A percentile compares a stretch with the other conserved stretches of the same genome.
Evolutionary conservation across 768 basidiomycete species (phyloP).

Genomic region (Mycena rosella): DNA sequence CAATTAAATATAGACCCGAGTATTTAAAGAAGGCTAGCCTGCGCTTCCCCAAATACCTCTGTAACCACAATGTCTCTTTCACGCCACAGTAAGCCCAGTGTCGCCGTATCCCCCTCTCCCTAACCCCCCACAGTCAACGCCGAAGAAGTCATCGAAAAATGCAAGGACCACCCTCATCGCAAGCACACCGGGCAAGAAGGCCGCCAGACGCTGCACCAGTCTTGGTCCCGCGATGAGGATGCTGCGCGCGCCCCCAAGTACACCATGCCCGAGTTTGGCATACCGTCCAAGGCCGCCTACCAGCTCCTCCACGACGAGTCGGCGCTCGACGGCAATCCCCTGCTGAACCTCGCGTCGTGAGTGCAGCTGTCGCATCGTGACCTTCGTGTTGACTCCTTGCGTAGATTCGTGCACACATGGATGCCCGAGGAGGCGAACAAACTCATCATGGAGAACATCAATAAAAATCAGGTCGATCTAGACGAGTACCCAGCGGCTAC

Average conservation of each 20-base stretch:
- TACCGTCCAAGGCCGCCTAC: constrained; percentile 59
- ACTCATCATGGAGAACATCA: constrained; percentile 72
- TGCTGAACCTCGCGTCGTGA: constrained; percentile 75
- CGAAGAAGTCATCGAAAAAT: constrained; percentile 59
- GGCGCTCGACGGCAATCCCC: constrained; percentile 67
- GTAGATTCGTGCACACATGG: constrained; percentile 68
- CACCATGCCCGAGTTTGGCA: constrained; percentile 57
- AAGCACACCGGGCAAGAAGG: constrained; percentile 47
- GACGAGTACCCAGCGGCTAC: constrained; percentile 74
- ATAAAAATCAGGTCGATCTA: constrained; percentile 71
- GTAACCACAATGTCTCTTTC: constrained; percentile 51
- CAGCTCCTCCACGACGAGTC: constrained; percentile 69
- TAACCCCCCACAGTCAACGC: constrained; percentile 55
- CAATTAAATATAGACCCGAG: not conserved
- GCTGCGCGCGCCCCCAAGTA: constrained; percentile 59
- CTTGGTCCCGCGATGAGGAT: constrained; percentile 58
- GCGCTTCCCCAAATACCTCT: not conserved
- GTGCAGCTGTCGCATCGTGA: constrained; percentile 44
- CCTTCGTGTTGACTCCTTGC: not conserved
- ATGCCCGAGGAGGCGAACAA: constrained; percentile 67
- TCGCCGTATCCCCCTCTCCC: not conserved
- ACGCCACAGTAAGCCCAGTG: constrained; percentile 49
- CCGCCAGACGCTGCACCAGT: constrained; percentile 46
- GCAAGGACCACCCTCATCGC: constrained; percentile 54
- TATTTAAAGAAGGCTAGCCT: constrained; percentile 2